Conservation (phyloP, 75 land plant species). For the Azolla pinnata region DNA sequence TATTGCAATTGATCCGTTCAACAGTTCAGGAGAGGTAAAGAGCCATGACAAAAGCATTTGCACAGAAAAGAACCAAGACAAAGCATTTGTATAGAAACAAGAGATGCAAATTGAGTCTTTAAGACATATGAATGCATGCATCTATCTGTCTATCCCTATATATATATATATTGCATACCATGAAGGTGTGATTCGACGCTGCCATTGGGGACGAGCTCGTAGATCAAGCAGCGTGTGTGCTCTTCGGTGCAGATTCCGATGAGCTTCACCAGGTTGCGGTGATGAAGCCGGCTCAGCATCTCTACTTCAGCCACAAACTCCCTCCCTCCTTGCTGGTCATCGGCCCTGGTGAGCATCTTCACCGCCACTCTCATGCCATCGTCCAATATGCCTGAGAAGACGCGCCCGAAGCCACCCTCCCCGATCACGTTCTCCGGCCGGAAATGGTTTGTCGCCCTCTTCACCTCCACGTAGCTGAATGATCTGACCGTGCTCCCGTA, state of each 20-base stretch:
- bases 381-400: conserved; percentile 63
- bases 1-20: too few species aligned
- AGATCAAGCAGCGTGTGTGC: conserved; percentile 55
- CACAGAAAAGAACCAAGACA: too few species aligned
- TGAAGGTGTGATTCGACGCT: conserved; percentile 90
- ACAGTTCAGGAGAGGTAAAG: too few species aligned
- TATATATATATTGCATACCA: conserved; percentile 47
- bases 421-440: conserved; percentile 55
- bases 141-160: too few species aligned
- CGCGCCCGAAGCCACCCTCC: conserved; percentile 90
- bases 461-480: conserved; percentile 46
- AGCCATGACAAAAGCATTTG: too few species aligned
- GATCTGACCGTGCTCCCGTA: conserved; percentile 60
- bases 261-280: conserved; percentile 78
- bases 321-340: conserved; percentile 62
- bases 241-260: conserved; percentile 77
- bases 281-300: conserved; percentile 91
- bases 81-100: too few species aligned
- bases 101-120: too few species aligned
- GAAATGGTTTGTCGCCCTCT: conserved; percentile 60
- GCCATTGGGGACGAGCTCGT: conserved; percentile 86
- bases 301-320: conserved; percentile 88
- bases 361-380: conserved; percentile 70
- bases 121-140: too few species aligned
- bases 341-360: conserved; percentile 72